Percentiles rank a stretch among this genome's conserved stretches.
phyloP scores from a whole-genome alignment of 1,284 basidiomycete genomes.

The Apiotrichum sp. region DNA sequence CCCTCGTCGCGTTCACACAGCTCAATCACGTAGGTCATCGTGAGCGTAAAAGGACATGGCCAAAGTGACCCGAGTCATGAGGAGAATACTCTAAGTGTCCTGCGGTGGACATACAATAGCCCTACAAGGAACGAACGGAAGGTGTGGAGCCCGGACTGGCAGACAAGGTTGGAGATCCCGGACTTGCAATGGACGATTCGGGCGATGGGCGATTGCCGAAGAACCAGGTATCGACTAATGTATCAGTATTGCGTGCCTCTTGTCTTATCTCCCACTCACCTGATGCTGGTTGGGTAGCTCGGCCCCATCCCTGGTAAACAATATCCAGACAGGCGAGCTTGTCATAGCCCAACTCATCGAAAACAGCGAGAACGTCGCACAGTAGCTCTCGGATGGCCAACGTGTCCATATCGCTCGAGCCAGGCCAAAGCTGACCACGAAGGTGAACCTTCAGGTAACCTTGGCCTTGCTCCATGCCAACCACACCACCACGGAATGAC shows the following conservation, averaged over 20 bases:
- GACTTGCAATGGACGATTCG: background rate
- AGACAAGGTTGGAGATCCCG: background rate
- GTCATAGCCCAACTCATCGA: conserved; percentile 35
- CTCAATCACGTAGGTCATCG: no score
- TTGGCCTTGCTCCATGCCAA: background rate
- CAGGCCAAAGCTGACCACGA: background rate
- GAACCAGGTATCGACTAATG: background rate
- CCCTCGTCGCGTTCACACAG: no score
- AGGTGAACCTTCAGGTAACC: background rate
- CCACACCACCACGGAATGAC: background rate
- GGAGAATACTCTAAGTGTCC: no score
- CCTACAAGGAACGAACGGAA: background rate
- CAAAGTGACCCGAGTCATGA: no score
- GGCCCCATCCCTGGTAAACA: background rate
- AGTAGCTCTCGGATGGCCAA: background rate
- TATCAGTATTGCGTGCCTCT: no score
- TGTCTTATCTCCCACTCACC: background rate
- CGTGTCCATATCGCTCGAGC: background rate
- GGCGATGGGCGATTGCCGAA: background rate
- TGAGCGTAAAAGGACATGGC: no score
- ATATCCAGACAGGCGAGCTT: conserved; percentile 31
- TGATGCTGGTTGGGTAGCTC: background rate
- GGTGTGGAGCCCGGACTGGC: background rate
- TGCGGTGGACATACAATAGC: no score
- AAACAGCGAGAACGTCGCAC: conserved; percentile 20